Base-by-base conservation (phyloP, 352 stramenopile genomes). In the Globisporangium camurandrum region DNA sequence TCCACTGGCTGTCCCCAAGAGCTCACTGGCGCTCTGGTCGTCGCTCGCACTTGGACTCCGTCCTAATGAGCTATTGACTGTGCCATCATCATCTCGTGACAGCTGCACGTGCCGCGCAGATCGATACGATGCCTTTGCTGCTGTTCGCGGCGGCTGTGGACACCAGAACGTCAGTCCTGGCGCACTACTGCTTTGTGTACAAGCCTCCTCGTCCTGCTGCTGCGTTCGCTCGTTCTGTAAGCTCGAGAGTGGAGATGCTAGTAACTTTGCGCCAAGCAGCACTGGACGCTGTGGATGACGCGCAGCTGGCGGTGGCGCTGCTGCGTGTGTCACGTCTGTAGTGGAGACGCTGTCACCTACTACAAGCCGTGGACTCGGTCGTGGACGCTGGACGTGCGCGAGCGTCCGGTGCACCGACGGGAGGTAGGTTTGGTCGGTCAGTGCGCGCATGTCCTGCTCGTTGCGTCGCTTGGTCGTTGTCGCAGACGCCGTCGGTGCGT, bases 231-330 rank as follows among this genome's bases (percentile, higher is more conserved):
- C 57, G 17, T 56, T 61, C 16, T 63, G 69, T 11, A 85, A 54
- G 16, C 51, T 54, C 2, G 67, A 46, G 2, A 85, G 30, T 23
- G 79, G 68, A 2, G 71, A 66, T 7, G 69, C 75, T 16, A 75
- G 53, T 24, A 77, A 23, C 17, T 66, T 69, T 14, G 59, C 63
- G 1, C 67, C 67, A 20, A 62, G 42, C 11, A 57, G 51, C 22
- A 38, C 46, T 20, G 20, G 8, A 28, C 36, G 3, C n/a, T 24
- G 33, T 20, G 14, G 16, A n/a, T n/a, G n/a, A 27, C 22, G 39
- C 9, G 26, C 22, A 12, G 16, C n/a, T 39, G 42, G 16, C 24
- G 42, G 11, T 1, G 31, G 14, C 19, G 20, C 14, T 38, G 16
- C 43, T 17, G 57, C 4, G 6, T 49, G 17, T 12, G 36, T 8